These are phyloP conservation scores for Dispira parvispora DNA, from an alignment of 192 early-diverging fungal species.

Conservation along the genomic window DNA sequence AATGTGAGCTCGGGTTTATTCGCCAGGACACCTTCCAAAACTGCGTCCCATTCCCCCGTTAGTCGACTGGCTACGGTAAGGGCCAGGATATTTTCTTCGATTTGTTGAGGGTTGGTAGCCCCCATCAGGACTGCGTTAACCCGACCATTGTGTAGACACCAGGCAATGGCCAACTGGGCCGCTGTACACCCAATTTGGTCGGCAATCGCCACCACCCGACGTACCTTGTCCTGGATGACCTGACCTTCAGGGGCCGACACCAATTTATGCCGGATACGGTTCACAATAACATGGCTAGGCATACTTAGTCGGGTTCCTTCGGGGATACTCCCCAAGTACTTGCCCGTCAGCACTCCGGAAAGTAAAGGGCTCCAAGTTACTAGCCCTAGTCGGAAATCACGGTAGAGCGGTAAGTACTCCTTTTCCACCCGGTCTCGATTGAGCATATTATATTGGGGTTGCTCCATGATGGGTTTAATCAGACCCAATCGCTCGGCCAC, in stretches of 20 bases:
- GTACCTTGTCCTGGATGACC: conserved; percentile 8
- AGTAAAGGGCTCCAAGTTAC: conserved; percentile 71
- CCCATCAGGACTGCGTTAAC: conserved; percentile 46
- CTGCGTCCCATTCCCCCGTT: conserved; percentile 45
- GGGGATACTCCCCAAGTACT: conserved; percentile 58
- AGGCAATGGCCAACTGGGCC: conserved; percentile 54
- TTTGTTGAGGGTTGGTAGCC: conserved; percentile 47
- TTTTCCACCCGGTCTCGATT: conserved; percentile 58
- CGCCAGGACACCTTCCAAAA: conserved; percentile 48
- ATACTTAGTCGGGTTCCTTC: conserved; percentile 37
- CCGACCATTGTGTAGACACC: conserved; percentile 50
- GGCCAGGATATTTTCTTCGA: conserved; percentile 54
- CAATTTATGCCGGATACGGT: conserved; percentile 17
- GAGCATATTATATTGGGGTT: conserved; percentile 79
- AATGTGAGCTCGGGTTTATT: conserved; percentile 46
- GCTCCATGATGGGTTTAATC: conserved; percentile 47
- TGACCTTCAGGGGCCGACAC: conserved; percentile 8
- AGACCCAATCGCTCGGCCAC: conserved; percentile 49
- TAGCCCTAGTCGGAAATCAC: conserved; percentile 46
- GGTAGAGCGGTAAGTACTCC: conserved; percentile 55
- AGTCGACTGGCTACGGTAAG: conserved; percentile 36
- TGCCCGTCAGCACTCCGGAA: conserved; percentile 43
- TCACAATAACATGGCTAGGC: conserved; percentile 12
- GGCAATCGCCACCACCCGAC: conserved; percentile 30
- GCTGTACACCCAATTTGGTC: conserved; percentile 35